Conservation (phyloP, 768 basidiomycete species). For the Russula vinacea region DNA sequence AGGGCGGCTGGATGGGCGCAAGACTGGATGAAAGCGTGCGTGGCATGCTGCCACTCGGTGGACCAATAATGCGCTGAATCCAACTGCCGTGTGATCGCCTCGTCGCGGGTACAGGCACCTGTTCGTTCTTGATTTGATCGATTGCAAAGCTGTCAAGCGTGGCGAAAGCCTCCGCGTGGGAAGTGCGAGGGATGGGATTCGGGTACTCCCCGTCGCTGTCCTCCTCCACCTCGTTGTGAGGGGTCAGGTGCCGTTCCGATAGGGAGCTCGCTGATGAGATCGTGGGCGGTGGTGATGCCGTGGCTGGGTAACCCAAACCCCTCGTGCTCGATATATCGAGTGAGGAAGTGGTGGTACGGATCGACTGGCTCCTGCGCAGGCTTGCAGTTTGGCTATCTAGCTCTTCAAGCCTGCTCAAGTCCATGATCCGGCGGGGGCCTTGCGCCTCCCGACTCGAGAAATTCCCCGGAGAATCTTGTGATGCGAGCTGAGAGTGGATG, state of each 20-base stretch:
- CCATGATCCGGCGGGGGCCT: constrained; percentile 6
- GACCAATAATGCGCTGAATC: constrained; percentile 23
- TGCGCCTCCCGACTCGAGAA: not conserved
- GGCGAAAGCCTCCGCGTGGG: constrained; percentile 40
- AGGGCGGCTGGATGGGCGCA: constrained; percentile 45
- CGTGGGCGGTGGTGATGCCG: not conserved
- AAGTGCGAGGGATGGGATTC: constrained; percentile 33
- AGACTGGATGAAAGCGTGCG: constrained; percentile 32
- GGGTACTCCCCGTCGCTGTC: constrained; percentile 31
- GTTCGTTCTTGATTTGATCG: constrained; percentile 32
- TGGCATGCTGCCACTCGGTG: constrained; percentile 25
- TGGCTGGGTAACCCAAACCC: constrained; percentile 13
- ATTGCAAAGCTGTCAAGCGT: constrained; percentile 34
- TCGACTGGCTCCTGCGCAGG: constrained; percentile 3
- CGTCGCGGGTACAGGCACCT: constrained; percentile 8
- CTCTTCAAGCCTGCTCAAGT: constrained; percentile 6
- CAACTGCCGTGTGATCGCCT: constrained; percentile 16
- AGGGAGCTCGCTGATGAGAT: constrained; percentile 11
- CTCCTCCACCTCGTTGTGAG: constrained; percentile 21
- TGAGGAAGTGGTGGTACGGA: constrained; percentile 16
- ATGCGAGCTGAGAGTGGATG: not conserved
- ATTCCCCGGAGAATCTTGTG: constrained; percentile 8
- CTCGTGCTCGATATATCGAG: constrained; percentile 19
- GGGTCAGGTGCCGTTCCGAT: constrained; percentile 15
- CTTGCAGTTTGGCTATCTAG: constrained; percentile 6